phyloP scores from a whole-genome alignment of 2,329 filamentous ascomycete genomes.

The Ceratocystis harringtonii region DNA sequence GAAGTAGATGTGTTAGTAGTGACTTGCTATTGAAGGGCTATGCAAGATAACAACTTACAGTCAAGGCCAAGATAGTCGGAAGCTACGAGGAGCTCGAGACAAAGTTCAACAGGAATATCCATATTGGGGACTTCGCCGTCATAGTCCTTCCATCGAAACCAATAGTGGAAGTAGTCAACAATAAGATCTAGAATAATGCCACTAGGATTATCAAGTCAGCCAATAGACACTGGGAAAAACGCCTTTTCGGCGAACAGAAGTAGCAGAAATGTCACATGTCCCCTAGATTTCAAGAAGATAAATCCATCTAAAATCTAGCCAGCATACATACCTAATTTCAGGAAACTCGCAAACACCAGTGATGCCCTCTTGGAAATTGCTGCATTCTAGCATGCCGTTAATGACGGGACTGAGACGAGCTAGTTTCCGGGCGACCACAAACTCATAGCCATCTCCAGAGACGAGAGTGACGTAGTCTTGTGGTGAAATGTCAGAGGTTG shows the following conservation, averaged over 20 bases:
- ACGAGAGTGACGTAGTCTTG: conserved; percentile 63
- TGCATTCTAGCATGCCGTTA: conserved; percentile 58
- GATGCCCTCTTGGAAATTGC: conserved; percentile 26
- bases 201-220: conserved; percentile 29
- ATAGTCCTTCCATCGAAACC: conserved; percentile 63
- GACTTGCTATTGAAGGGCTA: not conserved
- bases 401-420: conserved; percentile 56
- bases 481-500: conserved; percentile 4
- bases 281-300: not conserved
- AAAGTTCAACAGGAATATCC: conserved; percentile 66
- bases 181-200: conserved; percentile 64
- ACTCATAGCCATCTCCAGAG: conserved; percentile 62
- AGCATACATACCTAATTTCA: conserved; percentile 17
- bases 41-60: conserved; percentile 22
- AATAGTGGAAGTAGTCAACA: conserved; percentile 72
- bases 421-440: conserved; percentile 56
- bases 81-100: conserved; percentile 61
- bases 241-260: not conserved
- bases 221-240: not conserved
- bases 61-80: conserved; percentile 60
- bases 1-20: not conserved
- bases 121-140: conserved; percentile 65
- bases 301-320: not conserved
- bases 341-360: conserved; percentile 18
- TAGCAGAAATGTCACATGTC: too few species aligned